Evolutionary conservation across 1,284 basidiomycete species (phyloP).

Genomic region (Termitomyces sp.): DNA sequence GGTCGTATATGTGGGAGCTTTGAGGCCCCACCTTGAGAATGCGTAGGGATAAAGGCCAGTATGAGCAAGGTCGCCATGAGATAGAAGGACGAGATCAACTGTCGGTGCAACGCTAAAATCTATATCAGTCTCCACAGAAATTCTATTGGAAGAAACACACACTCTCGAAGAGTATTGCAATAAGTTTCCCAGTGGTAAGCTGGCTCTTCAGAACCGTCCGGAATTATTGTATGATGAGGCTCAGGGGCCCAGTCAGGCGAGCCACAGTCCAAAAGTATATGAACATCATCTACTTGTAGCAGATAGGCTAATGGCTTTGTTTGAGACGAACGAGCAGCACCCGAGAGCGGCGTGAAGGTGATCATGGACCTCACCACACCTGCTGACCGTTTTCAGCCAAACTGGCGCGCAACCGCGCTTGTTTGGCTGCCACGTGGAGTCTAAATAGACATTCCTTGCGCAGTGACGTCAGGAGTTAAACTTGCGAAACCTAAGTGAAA

Average conservation of each 20-base stretch:
- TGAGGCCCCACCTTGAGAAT: constrained; percentile 81
- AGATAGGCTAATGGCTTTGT: constrained; percentile 77
- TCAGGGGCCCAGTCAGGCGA: constrained; percentile 81
- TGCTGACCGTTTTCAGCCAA: neutral
- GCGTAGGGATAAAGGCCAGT: constrained; percentile 91
- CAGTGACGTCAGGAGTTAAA: constrained; percentile 9
- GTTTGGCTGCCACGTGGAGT: constrained; percentile 7
- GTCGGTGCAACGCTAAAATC: constrained; percentile 57
- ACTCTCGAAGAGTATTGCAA: constrained; percentile 64
- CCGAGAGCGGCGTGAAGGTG: constrained; percentile 87
- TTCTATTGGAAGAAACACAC: constrained; percentile 17
- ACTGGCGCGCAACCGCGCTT: neutral
- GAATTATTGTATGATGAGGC: constrained; percentile 33
- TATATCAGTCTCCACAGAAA: constrained; percentile 15
- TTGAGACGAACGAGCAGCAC: constrained; percentile 67
- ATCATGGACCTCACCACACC: constrained; percentile 61
- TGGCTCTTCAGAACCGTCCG: constrained; percentile 31
- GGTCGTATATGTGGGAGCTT: constrained; percentile 92
- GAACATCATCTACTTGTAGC: constrained; percentile 91
- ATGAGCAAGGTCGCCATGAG: constrained; percentile 88
- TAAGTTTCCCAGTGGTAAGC: constrained; percentile 55
- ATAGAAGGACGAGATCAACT: constrained; percentile 85
- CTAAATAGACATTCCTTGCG: neutral
- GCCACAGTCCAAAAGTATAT: constrained; percentile 93
- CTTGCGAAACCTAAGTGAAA: no score